Base-by-base conservation (phyloP, 2,329 filamentous ascomycete genomes). In the Dissoconium aciculare region DNA sequence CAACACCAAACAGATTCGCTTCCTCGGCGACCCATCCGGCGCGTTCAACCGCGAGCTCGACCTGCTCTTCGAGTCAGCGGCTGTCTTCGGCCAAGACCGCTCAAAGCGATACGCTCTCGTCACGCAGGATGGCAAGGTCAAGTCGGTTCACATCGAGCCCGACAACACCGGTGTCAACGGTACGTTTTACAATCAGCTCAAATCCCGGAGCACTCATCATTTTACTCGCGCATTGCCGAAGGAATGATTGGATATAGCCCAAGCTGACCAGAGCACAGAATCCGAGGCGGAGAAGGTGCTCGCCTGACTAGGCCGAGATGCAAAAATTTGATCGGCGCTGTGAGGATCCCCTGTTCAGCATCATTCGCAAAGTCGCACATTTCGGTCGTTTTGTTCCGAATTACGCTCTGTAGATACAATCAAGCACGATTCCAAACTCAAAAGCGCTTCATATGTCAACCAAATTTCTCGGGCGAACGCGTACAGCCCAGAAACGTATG, bases 81-180 rank as follows among this genome's bases (percentile, higher is more conserved):
- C 78, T 32, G 71, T 93, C 54, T 89, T 95, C 47, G 87, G 87
- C 26, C 75, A 77, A 45, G 63, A 71, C 45, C 74, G 87, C 41
- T 78, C 79, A 59, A 92, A 93, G 72, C 72, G 87, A 30, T 94
- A 92, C 51, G 83, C 80, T 12, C 64, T 93, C 32, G 68, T 85
- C 30, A 63, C 91, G 31, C 75, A 92, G 60, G 63, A 91, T 46
- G 85, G 87, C 43, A 83, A 82, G 59, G 79, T 94, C 46, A 78
- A 77, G 59, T 71, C 76, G 48, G 69, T 78, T 12, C 73, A 83
- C 47, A 71, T 93, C 31, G 87, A 94, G 66, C 77, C 83, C 8
- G 85, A 94, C 56, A 85, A 80, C 60, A 89, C 80, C 23, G 82
- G 83, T 17, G 69, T 84, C 28, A 66, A 77, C 42, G 77, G 81